Evolutionary conservation across 1,139 yeast genomes (phyloP).

Genomic region (Starmera stellimalicola): DNA sequence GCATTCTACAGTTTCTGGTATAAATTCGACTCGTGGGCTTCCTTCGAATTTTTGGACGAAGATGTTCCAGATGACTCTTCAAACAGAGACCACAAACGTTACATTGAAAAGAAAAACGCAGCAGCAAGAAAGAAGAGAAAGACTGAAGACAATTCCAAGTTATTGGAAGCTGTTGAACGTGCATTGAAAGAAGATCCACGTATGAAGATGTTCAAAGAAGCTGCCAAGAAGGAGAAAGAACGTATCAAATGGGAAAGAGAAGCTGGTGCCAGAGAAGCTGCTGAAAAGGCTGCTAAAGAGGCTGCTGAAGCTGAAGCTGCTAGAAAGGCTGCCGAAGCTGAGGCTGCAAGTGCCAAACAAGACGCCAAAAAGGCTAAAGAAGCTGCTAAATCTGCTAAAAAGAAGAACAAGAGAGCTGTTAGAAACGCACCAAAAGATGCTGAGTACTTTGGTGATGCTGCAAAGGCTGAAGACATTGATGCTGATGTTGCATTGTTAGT

Average conservation of each 20-base stretch:
- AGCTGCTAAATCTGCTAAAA: constrained; percentile 93
- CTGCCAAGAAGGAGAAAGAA: constrained; percentile 91
- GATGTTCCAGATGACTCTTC: constrained; percentile 99
- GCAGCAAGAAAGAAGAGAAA: constrained; percentile 96
- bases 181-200: constrained; percentile 91
- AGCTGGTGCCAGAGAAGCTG: constrained; percentile 95
- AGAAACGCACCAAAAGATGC: constrained; percentile 79
- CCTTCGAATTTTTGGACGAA: constrained; percentile 96
- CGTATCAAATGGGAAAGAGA: constrained; percentile 96
- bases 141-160: constrained; percentile 92
- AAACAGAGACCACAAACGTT: constrained; percentile 98
- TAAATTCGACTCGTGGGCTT: constrained; percentile 96
- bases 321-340: constrained; percentile 70
- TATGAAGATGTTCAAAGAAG: constrained; percentile 85
- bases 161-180: constrained; percentile 79
- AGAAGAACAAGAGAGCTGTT: constrained; percentile 93
- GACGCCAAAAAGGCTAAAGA: constrained; percentile 86
- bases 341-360: constrained; percentile 50
- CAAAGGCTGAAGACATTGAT: constrained; percentile 57
- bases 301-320: constrained; percentile 77
- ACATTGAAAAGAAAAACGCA: constrained; percentile 93
- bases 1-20: constrained; percentile 87
- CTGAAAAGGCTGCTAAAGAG: constrained; percentile 78
- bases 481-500: constrained; percentile 72
- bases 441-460: constrained; percentile 76